Percentiles rank a stretch among this genome's conserved stretches.
Conservation (phyloP, 306 rosid species). For the Pyrus bretschneideri region DNA sequence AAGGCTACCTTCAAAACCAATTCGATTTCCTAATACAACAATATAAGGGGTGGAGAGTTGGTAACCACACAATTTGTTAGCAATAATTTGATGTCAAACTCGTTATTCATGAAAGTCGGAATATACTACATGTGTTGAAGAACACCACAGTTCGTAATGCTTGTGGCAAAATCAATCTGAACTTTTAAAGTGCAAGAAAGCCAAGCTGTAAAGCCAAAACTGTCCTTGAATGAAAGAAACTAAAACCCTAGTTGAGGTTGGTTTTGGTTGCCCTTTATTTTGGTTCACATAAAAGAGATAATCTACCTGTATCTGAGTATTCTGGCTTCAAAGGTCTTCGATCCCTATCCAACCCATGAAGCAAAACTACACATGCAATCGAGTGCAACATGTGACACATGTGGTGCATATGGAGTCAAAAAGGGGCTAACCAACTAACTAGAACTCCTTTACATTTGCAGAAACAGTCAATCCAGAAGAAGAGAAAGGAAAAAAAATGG, state of each 20-base stretch:
- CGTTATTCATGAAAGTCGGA: too few relatives aligned
- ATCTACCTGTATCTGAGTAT: background rate
- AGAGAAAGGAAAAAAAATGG: background rate
- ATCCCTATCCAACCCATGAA: slow-evolving; percentile 24
- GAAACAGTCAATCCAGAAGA: background rate
- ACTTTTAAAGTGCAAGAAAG: background rate
- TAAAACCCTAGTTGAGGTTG: background rate
- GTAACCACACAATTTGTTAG: too few relatives aligned
- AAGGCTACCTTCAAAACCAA: background rate
- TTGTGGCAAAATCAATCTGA: background rate
- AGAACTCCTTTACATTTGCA: background rate
- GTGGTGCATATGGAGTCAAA: slow-evolving; percentile 26
- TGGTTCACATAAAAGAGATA: background rate
- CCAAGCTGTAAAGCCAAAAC: slow-evolving; percentile 14
- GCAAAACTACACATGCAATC: slow-evolving; percentile 16
- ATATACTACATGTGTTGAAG: background rate
- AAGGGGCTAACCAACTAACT: background rate
- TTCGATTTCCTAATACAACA: background rate
- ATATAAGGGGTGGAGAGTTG: background rate
- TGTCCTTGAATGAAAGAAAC: background rate
- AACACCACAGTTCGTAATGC: background rate
- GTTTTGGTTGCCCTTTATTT: background rate
- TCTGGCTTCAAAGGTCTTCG: background rate
- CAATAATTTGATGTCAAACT: background rate
- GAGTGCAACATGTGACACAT: background rate